Evolutionary conservation across 2,329 filamentous ascomycete species (phyloP).

Genomic region (Fusarium annulatum): DNA sequence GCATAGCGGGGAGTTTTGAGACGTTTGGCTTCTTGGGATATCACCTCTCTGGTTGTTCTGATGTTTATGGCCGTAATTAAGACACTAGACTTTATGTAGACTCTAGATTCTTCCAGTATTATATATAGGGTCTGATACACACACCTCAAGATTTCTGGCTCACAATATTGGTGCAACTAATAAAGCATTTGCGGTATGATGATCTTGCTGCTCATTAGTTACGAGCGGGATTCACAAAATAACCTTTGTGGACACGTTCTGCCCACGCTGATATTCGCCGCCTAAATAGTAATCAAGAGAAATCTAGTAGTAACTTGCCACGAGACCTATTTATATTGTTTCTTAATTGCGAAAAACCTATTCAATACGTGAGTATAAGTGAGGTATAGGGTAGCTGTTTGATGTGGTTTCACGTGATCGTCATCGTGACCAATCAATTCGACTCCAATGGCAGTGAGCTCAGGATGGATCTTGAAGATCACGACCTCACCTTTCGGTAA

Average conservation of each 20-base stretch:
- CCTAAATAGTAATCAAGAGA: neutral
- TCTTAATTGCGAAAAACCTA: neutral
- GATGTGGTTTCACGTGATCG: constrained; percentile 33
- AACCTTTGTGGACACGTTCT: too few species aligned
- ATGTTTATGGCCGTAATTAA: neutral
- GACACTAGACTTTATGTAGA: constrained; percentile 18
- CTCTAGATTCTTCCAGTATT: constrained; percentile 20
- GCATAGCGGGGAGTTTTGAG: constrained; percentile 35
- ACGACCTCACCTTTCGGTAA: constrained; percentile 44
- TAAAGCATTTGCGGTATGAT: neutral
- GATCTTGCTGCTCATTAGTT: fast-evolving
- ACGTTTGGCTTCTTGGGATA: constrained; percentile 10
- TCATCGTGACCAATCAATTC: constrained; percentile 38
- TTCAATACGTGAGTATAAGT: neutral
- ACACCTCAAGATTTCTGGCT: neutral
- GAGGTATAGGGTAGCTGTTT: constrained; percentile 23
- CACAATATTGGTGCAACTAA: neutral
- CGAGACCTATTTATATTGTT: neutral
- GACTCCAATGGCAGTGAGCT: constrained; percentile 45
- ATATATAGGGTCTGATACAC: neutral
- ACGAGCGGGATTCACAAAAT: neutral
- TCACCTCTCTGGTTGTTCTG: neutral
- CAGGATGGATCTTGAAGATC: constrained; percentile 42
- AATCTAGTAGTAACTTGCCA: neutral
- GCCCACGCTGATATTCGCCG: neutral